Base-by-base conservation (phyloP, 345 rosid genomes). In the Sonneratia alba region DNA sequence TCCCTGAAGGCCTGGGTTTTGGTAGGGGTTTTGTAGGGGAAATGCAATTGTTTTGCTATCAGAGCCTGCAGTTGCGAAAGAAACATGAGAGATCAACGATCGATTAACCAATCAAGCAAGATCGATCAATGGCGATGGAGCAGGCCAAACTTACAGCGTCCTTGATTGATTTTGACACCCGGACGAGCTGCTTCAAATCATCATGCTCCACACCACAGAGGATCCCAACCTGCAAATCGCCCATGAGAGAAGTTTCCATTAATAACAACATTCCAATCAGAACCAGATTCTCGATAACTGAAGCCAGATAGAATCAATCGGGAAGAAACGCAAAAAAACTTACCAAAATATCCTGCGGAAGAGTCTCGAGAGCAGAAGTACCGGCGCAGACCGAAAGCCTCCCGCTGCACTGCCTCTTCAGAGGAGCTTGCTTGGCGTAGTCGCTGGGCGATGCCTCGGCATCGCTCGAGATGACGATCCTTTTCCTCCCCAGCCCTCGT, bases 301-400 rank as follows among this genome's bases (percentile, higher is more conserved):
- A 19, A 9, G 32, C 51, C 53, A 21, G 27, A 68, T 38, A 40
- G 55, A 11, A 36, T 19, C 34, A 38, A 51, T 55, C 48, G 38
- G 34, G n/a, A 47, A 48, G 42, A 19, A 59, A 24, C 24, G 2
- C 36, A 55, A 71, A 67, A 37, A 11, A 9, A 40, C 49, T 74
- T 42, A 94, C 97, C 86, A 94, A 82, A 27, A 91, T 70, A 45
- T 94, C 97, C 71, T 81, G 93, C 59, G 97, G 98, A 65, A 94
- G 78, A 71, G 83, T 67, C 75, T 93, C 96, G 36, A 93, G 86
- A 21, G 37, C 14, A 66, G 89, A 85, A 69, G 79, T 79, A 14
- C 77, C 83, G 1, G 73, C 72, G 57, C 63, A 78, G 10, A 72
- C 61, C 72, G 16, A 14, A 56, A 36, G 11, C 49, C 66, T 57